phyloP scores from a whole-genome alignment of 1,139 yeast genomes.

The Pichia sp. region DNA sequence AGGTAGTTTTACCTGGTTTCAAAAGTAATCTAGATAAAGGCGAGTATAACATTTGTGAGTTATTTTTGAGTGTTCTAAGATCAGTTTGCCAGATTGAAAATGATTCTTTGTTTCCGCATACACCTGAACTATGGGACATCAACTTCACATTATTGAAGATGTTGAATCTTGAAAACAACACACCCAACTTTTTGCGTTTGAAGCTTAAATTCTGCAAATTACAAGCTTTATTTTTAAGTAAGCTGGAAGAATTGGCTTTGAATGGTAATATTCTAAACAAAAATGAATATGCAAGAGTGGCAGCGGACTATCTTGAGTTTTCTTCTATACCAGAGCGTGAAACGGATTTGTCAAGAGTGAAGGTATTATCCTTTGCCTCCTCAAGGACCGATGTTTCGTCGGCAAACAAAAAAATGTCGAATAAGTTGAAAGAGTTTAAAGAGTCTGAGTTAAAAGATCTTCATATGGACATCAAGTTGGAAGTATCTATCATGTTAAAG shows the following conservation, averaged over 20 bases:
- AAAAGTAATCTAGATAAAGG: slow-evolving; percentile 20
- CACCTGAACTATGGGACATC: slow-evolving; percentile 26
- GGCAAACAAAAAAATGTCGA: slow-evolving; percentile 8
- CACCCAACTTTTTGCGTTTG: slow-evolving; percentile 38
- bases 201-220: slow-evolving; percentile 50
- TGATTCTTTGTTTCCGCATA: slow-evolving; percentile 24
- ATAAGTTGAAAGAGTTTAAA: slow-evolving; percentile 26
- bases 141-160: slow-evolving; percentile 22
- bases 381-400: not conserved
- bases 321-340: slow-evolving; percentile 37
- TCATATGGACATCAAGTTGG: slow-evolving; percentile 62
- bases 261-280: slow-evolving; percentile 57
- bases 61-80: slow-evolving; percentile 27
- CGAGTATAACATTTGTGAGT: slow-evolving; percentile 29
- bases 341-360: not conserved
- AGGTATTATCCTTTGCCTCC: slow-evolving; percentile 10
- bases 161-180: slow-evolving; percentile 31
- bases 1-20: slow-evolving; percentile 23
- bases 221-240: slow-evolving; percentile 38
- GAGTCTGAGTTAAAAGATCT: slow-evolving; percentile 48
- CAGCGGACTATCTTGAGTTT: slow-evolving; percentile 65
- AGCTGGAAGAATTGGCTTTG: slow-evolving; percentile 38
- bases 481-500: slow-evolving; percentile 56
- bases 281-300: slow-evolving; percentile 55
- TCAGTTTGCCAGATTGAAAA: slow-evolving; percentile 25